Conservation (phyloP, 352 stramenopile genomes). For the Halophytophthora batemanensis region DNA sequence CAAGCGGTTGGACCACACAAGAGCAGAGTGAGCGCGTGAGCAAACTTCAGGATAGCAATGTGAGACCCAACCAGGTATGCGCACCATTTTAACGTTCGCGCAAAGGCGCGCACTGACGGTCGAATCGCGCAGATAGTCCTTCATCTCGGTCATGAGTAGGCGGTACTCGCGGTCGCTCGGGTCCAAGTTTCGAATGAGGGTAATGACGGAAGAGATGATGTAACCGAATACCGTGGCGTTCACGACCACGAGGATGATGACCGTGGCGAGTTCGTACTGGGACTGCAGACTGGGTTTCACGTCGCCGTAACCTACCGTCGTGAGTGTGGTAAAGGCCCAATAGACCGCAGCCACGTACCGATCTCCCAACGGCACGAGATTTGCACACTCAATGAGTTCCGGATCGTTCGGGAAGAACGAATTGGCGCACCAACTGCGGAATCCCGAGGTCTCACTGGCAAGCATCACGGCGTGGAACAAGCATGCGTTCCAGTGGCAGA, state of each 20-base stretch:
- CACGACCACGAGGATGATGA: conserved; percentile 80
- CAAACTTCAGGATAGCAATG: no score
- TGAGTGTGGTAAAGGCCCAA: conserved; percentile 91
- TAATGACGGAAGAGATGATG: conserved; percentile 79
- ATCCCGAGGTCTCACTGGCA: conserved; percentile 39
- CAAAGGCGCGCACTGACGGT: conserved; percentile 49
- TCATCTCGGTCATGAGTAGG: conserved; percentile 80
- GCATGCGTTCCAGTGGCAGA: conserved; percentile 86
- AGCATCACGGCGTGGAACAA: conserved; percentile 78
- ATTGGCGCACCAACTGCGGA: conserved; percentile 55
- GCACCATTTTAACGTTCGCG: conserved; percentile 66
- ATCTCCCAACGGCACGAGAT: conserved; percentile 34
- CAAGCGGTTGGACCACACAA: not conserved
- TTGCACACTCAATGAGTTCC: conserved; percentile 32
- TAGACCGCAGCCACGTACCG: conserved; percentile 84
- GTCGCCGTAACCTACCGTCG: conserved; percentile 87
- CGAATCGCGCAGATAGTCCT: conserved; percentile 79
- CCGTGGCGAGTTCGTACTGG: conserved; percentile 57
- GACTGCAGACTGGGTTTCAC: conserved; percentile 73
- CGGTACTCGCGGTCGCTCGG: conserved; percentile 76
- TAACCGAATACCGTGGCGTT: conserved; percentile 83
- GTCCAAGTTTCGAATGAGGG: conserved; percentile 75
- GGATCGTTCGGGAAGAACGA: conserved; percentile 32
- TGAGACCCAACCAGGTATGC: not conserved
- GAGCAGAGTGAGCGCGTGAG: not conserved